Evolutionary conservation across 2,329 filamentous ascomycete genomes (phyloP).

Genomic region (Tolypocladium ovalisporum): DNA sequence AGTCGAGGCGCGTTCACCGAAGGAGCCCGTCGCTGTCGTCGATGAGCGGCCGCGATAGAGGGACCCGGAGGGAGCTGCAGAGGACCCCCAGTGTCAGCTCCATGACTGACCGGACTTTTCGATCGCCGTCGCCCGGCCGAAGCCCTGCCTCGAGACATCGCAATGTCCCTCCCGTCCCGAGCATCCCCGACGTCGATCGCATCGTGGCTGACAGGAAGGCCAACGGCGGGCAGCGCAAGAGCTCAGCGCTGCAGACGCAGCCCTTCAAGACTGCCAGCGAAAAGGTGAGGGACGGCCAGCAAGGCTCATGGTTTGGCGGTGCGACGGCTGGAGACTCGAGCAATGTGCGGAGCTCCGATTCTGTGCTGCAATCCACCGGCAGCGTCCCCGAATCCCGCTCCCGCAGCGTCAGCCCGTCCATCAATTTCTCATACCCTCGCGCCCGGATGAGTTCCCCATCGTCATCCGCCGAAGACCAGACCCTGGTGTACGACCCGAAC

Average conservation of each 20-base stretch:
- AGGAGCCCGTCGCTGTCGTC: slow-evolving; percentile 65
- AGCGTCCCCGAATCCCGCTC: slow-evolving; percentile 22
- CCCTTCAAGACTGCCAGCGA: slow-evolving; percentile 44
- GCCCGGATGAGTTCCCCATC: slow-evolving; percentile 23
- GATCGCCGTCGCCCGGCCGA: slow-evolving; percentile 55
- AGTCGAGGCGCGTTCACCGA: slow-evolving; percentile 76
- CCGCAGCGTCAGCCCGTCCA: slow-evolving; percentile 38
- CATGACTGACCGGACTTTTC: slow-evolving; percentile 83
- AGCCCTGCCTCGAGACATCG: slow-evolving; percentile 26
- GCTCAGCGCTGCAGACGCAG: slow-evolving; percentile 33
- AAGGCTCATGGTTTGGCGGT: slow-evolving; percentile 38
- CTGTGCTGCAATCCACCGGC: slow-evolving; percentile 19
- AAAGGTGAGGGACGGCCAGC: slow-evolving; percentile 29
- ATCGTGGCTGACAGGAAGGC: slow-evolving; percentile 12
- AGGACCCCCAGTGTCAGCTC: slow-evolving; percentile 63
- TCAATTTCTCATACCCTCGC: slow-evolving; percentile 50
- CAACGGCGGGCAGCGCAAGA: slow-evolving; percentile 14
- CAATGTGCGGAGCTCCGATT: slow-evolving; percentile 34
- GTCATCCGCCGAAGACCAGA: slow-evolving; percentile 20
- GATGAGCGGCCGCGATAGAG: slow-evolving; percentile 35
- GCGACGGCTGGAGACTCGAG: slow-evolving; percentile 29
- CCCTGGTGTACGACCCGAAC: slow-evolving; percentile 54
- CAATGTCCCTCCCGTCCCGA: slow-evolving; percentile 63
- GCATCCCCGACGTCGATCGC: slow-evolving; percentile 45
- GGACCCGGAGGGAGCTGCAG: slow-evolving; percentile 39